These are phyloP conservation scores for Escovopsis sp. DNA, from an alignment of 2,329 filamentous ascomycete genomes.

Conservation along the genomic window DNA sequence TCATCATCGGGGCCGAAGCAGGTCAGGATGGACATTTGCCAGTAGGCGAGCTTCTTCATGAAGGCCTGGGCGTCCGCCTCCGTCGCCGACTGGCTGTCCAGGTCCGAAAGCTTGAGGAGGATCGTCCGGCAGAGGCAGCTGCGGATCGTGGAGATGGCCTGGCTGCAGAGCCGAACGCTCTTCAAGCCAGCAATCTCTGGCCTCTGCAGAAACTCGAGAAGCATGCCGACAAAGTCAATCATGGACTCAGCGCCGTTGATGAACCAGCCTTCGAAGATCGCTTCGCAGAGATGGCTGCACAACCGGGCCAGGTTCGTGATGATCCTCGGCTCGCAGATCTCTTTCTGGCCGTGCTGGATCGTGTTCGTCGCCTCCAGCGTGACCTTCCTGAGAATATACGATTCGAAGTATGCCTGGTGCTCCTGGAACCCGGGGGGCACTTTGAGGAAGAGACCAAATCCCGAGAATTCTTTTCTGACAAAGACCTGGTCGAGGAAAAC, in stretches of 20 bases:
- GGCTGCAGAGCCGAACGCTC: conserved; percentile 77
- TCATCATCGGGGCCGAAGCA: conserved; percentile 66
- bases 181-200: conserved; percentile 71
- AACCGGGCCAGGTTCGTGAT: conserved; percentile 79
- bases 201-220: conserved; percentile 79
- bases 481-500: conserved; percentile 81
- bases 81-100: conserved; percentile 47
- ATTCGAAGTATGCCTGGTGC: conserved; percentile 90
- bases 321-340: conserved; percentile 65
- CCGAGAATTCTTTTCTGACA: conserved; percentile 75
- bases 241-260: conserved; percentile 71
- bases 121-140: conserved; percentile 64
- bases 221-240: conserved; percentile 70
- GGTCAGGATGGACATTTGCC: conserved; percentile 81
- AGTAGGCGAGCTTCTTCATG: conserved; percentile 78
- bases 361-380: conserved; percentile 55
- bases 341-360: conserved; percentile 55
- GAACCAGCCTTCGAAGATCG: conserved; percentile 93
- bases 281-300: conserved; percentile 67
- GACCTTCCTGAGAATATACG: conserved; percentile 65
- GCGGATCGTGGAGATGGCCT: conserved; percentile 63
- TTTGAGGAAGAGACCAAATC: conserved; percentile 72
- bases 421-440: conserved; percentile 87
- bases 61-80: conserved; percentile 53
- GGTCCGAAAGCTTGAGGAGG: conserved; percentile 67